Conservation (phyloP, 805 yeast genomes). For the Tetrapisispora phaffii region DNA sequence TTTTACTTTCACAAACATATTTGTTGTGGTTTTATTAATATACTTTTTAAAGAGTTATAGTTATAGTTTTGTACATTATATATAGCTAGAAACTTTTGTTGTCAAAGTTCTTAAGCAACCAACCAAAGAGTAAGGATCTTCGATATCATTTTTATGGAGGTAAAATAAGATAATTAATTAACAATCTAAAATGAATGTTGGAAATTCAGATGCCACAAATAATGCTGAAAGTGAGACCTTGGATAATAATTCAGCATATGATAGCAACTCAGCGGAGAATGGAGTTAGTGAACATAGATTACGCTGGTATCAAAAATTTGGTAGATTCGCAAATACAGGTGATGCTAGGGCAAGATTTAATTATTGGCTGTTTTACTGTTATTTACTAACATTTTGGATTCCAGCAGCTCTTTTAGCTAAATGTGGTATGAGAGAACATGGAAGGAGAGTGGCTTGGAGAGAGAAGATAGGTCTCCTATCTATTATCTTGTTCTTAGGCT, state of each 20-base stretch:
- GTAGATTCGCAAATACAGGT: no score
- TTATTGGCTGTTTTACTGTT: conserved; percentile 75
- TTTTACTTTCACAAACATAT: no score
- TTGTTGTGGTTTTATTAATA: no score
- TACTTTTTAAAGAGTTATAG: no score
- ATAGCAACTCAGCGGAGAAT: neutral
- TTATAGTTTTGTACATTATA: no score
- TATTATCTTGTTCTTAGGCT: conserved; percentile 62
- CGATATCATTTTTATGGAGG: no score
- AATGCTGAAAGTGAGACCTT: neutral
- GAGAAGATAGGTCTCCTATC: conserved; percentile 83
- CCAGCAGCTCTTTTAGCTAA: conserved; percentile 49
- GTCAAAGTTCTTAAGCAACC: no score
- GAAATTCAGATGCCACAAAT: no score
- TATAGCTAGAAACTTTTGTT: no score
- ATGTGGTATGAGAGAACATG: conserved; percentile 69
- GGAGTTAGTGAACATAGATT: neutral
- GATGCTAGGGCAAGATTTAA: neutral
- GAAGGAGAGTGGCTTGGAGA: conserved; percentile 92
- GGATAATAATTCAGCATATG: neutral
- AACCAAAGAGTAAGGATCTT: no score
- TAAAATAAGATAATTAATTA: no score
- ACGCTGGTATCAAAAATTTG: neutral
- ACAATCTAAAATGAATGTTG: no score
- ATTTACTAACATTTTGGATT: conserved; percentile 81